Percentiles rank a stretch among this genome's conserved stretches.
These are phyloP conservation scores for Lentithecium fluviatile DNA, from an alignment of 495 filamentous ascomycete species.

Conservation along the genomic window DNA sequence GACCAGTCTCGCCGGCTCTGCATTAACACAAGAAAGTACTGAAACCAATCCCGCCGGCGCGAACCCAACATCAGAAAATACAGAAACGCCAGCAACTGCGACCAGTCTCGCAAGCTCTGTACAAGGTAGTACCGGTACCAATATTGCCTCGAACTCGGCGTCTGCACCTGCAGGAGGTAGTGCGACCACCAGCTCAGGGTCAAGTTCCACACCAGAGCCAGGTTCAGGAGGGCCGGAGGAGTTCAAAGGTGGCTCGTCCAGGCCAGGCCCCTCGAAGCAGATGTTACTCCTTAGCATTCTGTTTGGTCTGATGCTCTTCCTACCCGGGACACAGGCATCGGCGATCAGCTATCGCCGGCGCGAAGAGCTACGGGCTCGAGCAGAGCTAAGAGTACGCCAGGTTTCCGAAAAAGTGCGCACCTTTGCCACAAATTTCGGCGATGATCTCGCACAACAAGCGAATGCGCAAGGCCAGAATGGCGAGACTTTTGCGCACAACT, in stretches of 20 bases:
- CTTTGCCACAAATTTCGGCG: constrained; percentile 16
- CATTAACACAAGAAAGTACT: too few species aligned
- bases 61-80: too few species aligned
- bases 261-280: constrained; percentile 1
- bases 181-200: too few species aligned
- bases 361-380: constrained; percentile 11
- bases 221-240: background rate
- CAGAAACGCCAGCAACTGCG: too few species aligned
- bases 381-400: constrained; percentile 14
- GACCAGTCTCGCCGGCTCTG: too few species aligned
- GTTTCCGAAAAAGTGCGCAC: constrained; percentile 22
- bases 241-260: constrained; percentile 7
- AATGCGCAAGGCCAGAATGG: constrained; percentile 25
- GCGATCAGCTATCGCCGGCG: background rate
- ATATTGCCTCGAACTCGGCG: background rate
- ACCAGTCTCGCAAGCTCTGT: too few species aligned
- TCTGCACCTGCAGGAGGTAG: background rate
- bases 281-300: constrained; percentile 14
- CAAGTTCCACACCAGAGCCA: background rate
- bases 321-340: constrained; percentile 9
- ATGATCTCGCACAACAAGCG: constrained; percentile 11
- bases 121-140: too few species aligned
- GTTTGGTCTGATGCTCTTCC: constrained; percentile 13
- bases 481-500: constrained; percentile 26
- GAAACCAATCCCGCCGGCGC: too few species aligned